These are phyloP conservation scores for Tricholoma hemisulphureum DNA, from an alignment of 768 basidiomycete species.

Conservation along the genomic window DNA sequence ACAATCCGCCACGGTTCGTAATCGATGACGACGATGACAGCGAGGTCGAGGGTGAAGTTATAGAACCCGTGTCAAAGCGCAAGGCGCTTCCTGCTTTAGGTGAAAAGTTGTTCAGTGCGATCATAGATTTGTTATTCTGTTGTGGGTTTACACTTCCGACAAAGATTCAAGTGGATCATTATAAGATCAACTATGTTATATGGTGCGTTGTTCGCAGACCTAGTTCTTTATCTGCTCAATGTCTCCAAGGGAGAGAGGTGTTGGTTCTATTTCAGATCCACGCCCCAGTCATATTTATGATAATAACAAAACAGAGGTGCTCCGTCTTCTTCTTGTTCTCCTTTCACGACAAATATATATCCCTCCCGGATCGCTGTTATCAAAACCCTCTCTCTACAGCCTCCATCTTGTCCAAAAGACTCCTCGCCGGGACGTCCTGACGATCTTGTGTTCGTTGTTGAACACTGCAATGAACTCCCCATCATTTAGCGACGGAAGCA, in stretches of 20 bases:
- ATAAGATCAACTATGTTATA: slow-evolving; percentile 84
- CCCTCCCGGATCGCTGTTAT: slow-evolving; percentile 65
- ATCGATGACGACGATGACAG: slow-evolving; percentile 68
- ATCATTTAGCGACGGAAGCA: slow-evolving; percentile 46
- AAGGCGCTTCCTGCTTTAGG: slow-evolving; percentile 72
- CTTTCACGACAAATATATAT: slow-evolving; percentile 90
- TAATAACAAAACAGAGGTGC: slow-evolving; percentile 81
- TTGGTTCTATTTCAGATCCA: slow-evolving; percentile 82
- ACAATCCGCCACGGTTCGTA: slow-evolving; percentile 65
- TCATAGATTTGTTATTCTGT: slow-evolving; percentile 88
- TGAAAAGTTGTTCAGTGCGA: slow-evolving; percentile 73
- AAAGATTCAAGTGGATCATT: slow-evolving; percentile 71
- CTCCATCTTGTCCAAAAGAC: slow-evolving; percentile 75
- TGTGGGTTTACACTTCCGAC: slow-evolving; percentile 90
- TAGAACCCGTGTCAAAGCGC: slow-evolving; percentile 23
- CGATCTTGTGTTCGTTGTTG: slow-evolving; percentile 87
- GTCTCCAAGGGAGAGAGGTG: slow-evolving; percentile 81
- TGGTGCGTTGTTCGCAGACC: slow-evolving; percentile 54
- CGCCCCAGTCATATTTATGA: slow-evolving; percentile 66
- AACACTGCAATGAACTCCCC: slow-evolving; percentile 84
- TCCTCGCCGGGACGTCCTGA: slow-evolving; percentile 80
- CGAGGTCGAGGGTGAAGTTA: slow-evolving; percentile 14
- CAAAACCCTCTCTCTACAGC: slow-evolving; percentile 73
- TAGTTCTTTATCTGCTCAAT: not conserved
- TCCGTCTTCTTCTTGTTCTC: slow-evolving; percentile 83